Percentiles rank a stretch among this genome's conserved stretches.
phyloP scores from a whole-genome alignment of 768 basidiomycete species.

The Boletus edulis region DNA sequence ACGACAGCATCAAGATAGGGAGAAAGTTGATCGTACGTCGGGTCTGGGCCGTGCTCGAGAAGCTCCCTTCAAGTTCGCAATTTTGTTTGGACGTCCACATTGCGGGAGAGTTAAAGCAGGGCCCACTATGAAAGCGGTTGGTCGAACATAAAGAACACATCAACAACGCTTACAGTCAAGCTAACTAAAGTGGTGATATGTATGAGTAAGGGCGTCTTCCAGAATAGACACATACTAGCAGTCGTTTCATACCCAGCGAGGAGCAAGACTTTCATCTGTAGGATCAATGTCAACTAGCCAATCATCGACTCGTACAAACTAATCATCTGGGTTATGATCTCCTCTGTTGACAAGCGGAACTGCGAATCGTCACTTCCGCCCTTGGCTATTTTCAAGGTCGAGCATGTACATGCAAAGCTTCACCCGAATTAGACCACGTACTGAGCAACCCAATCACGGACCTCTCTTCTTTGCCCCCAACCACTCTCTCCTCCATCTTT shows the following conservation, averaged over 20 bases:
- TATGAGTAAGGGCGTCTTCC: not conserved
- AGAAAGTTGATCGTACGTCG: conserved; percentile 52
- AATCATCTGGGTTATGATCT: conserved; percentile 24
- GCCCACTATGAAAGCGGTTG: conserved; percentile 41
- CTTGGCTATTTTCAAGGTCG: conserved; percentile 31
- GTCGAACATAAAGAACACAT: not conserved
- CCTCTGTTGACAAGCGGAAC: conserved; percentile 23
- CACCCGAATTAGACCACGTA: conserved; percentile 1
- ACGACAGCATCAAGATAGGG: conserved; percentile 55
- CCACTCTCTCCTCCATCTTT: conserved; percentile 21
- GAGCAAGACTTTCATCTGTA: conserved; percentile 20
- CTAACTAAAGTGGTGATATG: conserved; percentile 6
- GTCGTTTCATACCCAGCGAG: conserved; percentile 23
- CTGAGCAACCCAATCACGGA: conserved; percentile 28
- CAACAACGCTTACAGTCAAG: conserved; percentile 12
- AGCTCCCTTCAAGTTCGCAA: conserved; percentile 56
- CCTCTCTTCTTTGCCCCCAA: conserved; percentile 21
- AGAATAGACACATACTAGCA: conserved; percentile 8
- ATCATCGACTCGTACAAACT: no score
- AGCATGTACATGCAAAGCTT: no score
- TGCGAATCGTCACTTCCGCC: conserved; percentile 29
- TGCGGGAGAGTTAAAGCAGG: conserved; percentile 49
- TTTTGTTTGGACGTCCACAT: conserved; percentile 44
- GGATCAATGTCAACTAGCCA: not conserved
- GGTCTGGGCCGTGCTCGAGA: conserved; percentile 41